A percentile compares a stretch with the other conserved stretches of the same genome.
These are phyloP conservation scores for Xylaria sp. DNA, from an alignment of 2,329 filamentous ascomycete genomes.

Conservation along the genomic window DNA sequence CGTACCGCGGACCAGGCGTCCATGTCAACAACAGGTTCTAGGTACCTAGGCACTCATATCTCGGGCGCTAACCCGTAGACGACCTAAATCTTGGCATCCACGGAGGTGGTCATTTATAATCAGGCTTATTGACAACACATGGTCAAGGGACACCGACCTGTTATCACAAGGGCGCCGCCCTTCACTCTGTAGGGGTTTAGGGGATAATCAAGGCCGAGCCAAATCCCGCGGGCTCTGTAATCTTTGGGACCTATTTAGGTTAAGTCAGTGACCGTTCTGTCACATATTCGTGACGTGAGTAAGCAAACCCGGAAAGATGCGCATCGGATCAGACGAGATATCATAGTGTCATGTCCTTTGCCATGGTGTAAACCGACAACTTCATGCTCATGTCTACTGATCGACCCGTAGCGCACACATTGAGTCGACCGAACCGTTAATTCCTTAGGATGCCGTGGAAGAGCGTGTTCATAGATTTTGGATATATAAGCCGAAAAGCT, in stretches of 20 bases:
- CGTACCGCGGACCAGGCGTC: too few relatives aligned
- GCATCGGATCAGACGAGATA: background rate
- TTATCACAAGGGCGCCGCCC: background rate
- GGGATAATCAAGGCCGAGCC: background rate
- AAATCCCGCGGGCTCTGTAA: background rate
- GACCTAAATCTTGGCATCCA: too few relatives aligned
- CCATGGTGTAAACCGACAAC: background rate
- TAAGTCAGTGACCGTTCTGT: background rate
- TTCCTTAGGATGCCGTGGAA: too few relatives aligned
- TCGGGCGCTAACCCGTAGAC: too few relatives aligned
- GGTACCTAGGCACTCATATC: too few relatives aligned
- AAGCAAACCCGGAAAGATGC: background rate
- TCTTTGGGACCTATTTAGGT: background rate
- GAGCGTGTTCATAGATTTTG: too few relatives aligned
- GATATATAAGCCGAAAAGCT: too few relatives aligned
- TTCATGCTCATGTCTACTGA: background rate
- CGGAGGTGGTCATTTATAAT: too few relatives aligned
- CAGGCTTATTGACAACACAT: too few relatives aligned
- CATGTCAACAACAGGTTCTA: too few relatives aligned
- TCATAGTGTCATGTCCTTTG: background rate
- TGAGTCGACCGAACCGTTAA: too few relatives aligned
- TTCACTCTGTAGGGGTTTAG: background rate
- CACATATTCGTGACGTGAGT: background rate
- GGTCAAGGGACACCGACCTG: too few relatives aligned
- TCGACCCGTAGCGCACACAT: background rate